Evolutionary conservation across 352 stramenopile genomes (phyloP), one percentile per base, ranked within the genome.

Genomic region (Globisporangium paddicum): DNA sequence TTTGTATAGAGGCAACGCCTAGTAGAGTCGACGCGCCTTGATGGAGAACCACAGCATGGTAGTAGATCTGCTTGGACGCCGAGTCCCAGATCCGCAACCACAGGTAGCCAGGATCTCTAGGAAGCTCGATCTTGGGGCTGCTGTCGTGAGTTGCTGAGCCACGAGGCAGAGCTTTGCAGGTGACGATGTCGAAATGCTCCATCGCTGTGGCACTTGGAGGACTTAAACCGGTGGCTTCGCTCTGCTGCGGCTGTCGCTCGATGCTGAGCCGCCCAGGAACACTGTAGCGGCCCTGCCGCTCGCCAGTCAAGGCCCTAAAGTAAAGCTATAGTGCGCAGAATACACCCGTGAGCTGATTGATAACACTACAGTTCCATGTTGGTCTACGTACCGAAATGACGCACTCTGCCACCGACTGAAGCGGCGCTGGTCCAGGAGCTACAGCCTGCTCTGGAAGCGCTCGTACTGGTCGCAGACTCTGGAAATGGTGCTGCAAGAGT

Each of bases 401-500:
- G 49, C 71, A 86, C 2, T 19, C 26, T 26, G 66, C 45, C 32
- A 44, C 45, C 32, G 16, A 30, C 9, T n/a, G 28, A 37, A n/a
- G n/a, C n/a, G n/a, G n/a, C n/a, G 41, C 21, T 25, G 40, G n/a
- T 19, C n/a, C 30, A 13, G 16, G 21, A 23, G 35, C 14, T 21
- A 41, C 26, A n/a, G n/a, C n/a, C n/a, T n/a, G n/a, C 10, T 56
- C 41, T 6, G 72, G 54, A 19, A 77, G 42, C 2, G 67, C 48
- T 16, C 35, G 45, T 28, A 68, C 59, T 4, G 69, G 64, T 5
- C 70, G 71, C 6, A 86, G 38, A 10, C 59, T 69, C 7, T 60
- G 64, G 25, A 86, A 74, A 37, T 71, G 69, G 3, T 60, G 67
- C 53, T 83, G 71, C 9, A 84, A 30, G 2, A 89, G 58, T 55